Conservation (phyloP, 2,329 filamentous ascomycete species). For the Hypoxylon rubiginosum region DNA sequence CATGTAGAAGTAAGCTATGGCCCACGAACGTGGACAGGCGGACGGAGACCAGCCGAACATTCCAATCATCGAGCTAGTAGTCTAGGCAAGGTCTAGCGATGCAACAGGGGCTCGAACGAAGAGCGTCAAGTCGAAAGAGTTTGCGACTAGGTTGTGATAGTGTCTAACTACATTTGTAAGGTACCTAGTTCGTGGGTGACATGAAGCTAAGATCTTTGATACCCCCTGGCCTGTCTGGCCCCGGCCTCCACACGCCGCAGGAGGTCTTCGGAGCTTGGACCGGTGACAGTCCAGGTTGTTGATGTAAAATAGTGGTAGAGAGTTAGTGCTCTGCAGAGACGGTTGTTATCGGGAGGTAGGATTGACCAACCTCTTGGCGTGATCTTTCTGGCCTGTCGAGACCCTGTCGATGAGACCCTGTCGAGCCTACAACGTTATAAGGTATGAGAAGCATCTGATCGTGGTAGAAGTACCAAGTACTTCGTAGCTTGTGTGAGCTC, state of each 20-base stretch:
- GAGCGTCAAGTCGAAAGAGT: conserved; percentile 13
- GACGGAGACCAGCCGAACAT: conserved; percentile 12
- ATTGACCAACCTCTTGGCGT: conserved; percentile 24
- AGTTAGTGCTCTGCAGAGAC: background rate
- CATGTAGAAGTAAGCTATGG: conserved; percentile 12
- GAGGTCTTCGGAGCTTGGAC: too few species aligned
- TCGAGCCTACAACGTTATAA: background rate
- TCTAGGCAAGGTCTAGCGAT: conserved; percentile 8
- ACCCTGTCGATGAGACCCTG: background rate
- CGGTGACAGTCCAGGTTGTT: background rate
- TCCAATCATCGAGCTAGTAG: conserved; percentile 1
- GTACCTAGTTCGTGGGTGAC: background rate
- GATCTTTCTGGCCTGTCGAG: too few species aligned
- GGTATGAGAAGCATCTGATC: conserved; percentile 5
- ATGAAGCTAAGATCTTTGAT: conserved; percentile 28
- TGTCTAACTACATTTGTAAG: conserved; percentile 6
- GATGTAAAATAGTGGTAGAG: background rate
- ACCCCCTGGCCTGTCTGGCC: background rate
- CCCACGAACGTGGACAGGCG: conserved; percentile 7
- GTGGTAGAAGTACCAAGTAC: background rate
- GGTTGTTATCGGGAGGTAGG: conserved; percentile 12
- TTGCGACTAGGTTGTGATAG: conserved; percentile 5
- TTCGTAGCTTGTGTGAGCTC: background rate
- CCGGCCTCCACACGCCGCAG: background rate
- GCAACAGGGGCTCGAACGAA: conserved; percentile 18